Percentiles rank a stretch among this genome's conserved stretches.
These are phyloP conservation scores for Rosa lucieae DNA, from an alignment of 306 rosid genomes.

Conservation along the genomic window DNA sequence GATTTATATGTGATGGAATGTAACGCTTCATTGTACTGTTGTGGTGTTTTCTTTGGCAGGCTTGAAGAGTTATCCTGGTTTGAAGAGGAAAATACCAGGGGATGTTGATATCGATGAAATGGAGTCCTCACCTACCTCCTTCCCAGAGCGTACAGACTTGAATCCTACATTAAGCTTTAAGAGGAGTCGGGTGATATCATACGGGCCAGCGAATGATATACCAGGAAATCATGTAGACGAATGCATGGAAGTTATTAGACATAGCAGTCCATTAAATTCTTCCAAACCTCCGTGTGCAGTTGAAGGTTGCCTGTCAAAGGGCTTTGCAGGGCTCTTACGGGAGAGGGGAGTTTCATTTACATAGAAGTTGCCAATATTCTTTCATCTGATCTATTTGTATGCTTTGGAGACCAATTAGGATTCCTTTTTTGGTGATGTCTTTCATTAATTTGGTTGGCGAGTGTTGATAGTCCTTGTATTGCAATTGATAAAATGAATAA, in stretches of 20 bases:
- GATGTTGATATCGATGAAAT: conserved; percentile 44
- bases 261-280: conserved; percentile 53
- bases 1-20: conserved; percentile 10
- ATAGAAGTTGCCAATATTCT: conserved; percentile 23
- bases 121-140: conserved; percentile 30
- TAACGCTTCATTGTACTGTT: conserved; percentile 12
- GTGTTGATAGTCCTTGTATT: not conserved
- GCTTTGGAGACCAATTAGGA: not conserved
- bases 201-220: conserved; percentile 25
- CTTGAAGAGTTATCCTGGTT: conserved; percentile 47
- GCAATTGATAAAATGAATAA: not conserved
- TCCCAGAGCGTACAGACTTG: conserved; percentile 27
- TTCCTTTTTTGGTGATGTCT: not conserved
- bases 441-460: not conserved
- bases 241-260: conserved; percentile 48
- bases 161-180: conserved; percentile 37
- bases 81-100: conserved; percentile 71
- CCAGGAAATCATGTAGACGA: conserved; percentile 43
- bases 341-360: conserved; percentile 57
- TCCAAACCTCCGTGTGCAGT: conserved; percentile 79
- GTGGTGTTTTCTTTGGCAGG: conserved; percentile 49
- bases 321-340: conserved; percentile 77
- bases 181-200: conserved; percentile 42
- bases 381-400: not conserved
- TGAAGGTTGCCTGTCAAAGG: conserved; percentile 85